A percentile compares a stretch with the other conserved stretches of the same genome.
Conservation (phyloP, 108 stramenopile genomes). For the Parietichytrium sp. region DNA sequence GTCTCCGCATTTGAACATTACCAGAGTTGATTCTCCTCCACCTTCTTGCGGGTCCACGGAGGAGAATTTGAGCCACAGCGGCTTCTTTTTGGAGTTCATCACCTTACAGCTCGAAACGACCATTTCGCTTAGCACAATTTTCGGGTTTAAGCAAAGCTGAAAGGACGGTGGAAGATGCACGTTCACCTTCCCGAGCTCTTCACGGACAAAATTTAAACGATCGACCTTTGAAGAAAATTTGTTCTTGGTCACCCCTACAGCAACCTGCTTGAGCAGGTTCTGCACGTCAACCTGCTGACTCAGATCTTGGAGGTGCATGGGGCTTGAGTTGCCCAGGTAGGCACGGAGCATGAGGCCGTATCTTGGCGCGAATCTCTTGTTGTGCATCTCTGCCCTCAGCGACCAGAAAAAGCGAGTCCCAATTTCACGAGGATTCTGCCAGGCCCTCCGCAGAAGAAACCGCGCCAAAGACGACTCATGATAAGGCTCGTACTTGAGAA, state of each 20-base stretch:
- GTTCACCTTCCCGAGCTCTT: slow-evolving; percentile 12
- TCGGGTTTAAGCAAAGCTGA: slow-evolving; percentile 35
- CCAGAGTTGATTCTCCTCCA: background rate
- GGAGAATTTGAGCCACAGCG: slow-evolving; percentile 43
- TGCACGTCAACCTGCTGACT: slow-evolving; percentile 43
- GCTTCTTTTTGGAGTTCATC: slow-evolving; percentile 49
- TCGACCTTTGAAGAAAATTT: slow-evolving; percentile 16
- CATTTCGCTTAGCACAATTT: background rate
- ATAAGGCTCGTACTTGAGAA: slow-evolving; percentile 51
- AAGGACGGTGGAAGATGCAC: slow-evolving; percentile 34
- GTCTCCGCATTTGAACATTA: slow-evolving; percentile 67
- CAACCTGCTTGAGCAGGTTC: background rate
- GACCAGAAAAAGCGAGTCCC: slow-evolving; percentile 51
- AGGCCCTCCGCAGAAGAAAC: slow-evolving; percentile 49
- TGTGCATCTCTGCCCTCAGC: slow-evolving; percentile 50
- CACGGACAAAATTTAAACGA: background rate
- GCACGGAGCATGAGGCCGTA: slow-evolving; percentile 28
- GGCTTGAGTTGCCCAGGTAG: slow-evolving; percentile 37
- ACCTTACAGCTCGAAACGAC: slow-evolving; percentile 41
- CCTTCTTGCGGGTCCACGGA: slow-evolving; percentile 7
- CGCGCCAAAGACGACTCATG: slow-evolving; percentile 47
- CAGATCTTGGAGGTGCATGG: slow-evolving; percentile 21
- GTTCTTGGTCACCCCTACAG: background rate
- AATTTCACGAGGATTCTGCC: slow-evolving; percentile 41
- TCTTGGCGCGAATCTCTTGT: background rate